Base-by-base conservation (phyloP, 2,329 filamentous ascomycete genomes). In the Claviceps purpurea region DNA sequence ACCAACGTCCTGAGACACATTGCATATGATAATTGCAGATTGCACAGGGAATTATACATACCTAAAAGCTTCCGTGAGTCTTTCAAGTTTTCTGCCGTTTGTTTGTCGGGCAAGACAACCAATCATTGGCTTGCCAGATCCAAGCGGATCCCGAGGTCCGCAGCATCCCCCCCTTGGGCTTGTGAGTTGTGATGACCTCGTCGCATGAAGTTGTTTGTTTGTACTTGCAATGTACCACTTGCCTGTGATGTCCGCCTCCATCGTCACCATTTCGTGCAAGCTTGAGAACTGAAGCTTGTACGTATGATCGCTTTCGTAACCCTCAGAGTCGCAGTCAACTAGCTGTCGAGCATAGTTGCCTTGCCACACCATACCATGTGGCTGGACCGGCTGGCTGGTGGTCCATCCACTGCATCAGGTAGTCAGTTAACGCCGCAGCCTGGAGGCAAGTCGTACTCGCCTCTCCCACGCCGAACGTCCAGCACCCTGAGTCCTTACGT, bases 371-470 rank as follows among this genome's bases (percentile, higher is more conserved):
- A 26, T 39, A 69, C 61, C 61, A 95, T 95, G 88, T 95, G 89
- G 89, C 81, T 94, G 64, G 89, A 95, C 72, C 85, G 89, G 66
- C 81, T 95, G 58, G 84, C 85, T 57, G 82, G 64, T 55, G 60
- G 78, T 61, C 83, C 85, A 67, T 78, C 82, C 53, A 81, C 58
- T 57, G 79, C 65, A 72, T 80, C 68, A 22, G 22, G 22, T 55
- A 71, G 69, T 57, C 74, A 79, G 52, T 76, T 78, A 56, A 80
- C 81, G 54, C 78, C 81, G 55, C 74, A 81, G 62, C 71, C 81
- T 55, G 75, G 76, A 54, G 82, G 77, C 65, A 81, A 88, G 64
- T 73, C 84, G 49, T 85, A 81, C 63, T 89, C 88, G 56, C 85
- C 87, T 47, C 76, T 82, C 30, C 77, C 81, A 42, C 78, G 79